A percentile compares a stretch with the other conserved stretches of the same genome.
These are phyloP conservation scores for Colletotrichum agaves DNA, from an alignment of 2,329 filamentous ascomycete species.

Conservation along the genomic window DNA sequence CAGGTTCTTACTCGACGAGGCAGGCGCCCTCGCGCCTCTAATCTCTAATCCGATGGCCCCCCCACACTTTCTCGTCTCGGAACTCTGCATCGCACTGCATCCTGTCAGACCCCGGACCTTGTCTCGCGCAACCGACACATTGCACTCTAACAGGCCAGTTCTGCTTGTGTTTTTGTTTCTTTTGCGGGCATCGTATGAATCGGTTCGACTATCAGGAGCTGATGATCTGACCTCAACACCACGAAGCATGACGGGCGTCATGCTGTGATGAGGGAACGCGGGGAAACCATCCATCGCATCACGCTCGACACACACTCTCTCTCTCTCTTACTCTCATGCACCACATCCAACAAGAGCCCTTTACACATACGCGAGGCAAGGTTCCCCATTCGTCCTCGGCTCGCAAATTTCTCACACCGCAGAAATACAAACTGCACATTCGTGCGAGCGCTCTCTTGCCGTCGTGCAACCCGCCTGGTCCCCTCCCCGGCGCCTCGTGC, in stretches of 20 bases:
- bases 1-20: constrained; percentile 16
- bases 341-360: background rate
- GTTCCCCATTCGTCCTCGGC: background rate
- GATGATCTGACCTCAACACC: constrained; percentile 28
- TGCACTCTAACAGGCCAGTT: constrained; percentile 26
- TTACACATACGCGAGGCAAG: constrained; percentile 1
- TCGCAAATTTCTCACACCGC: constrained; percentile 26
- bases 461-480: constrained; percentile 24
- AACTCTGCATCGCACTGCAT: constrained; percentile 28
- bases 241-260: constrained; percentile 20
- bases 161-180: constrained; percentile 25
- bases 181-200: constrained; percentile 34
- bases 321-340: constrained; percentile 4
- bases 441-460: constrained; percentile 7
- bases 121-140: constrained; percentile 24
- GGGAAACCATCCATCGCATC: constrained; percentile 17
- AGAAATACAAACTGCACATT: constrained; percentile 28
- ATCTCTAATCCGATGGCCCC: background rate
- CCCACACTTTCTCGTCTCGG: constrained; percentile 33
- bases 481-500: constrained; percentile 15
- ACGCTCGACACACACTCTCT: constrained; percentile 12
- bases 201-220: constrained; percentile 23
- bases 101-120: constrained; percentile 32
- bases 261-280: constrained; percentile 14
- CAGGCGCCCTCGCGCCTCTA: constrained; percentile 5